Percentiles rank a stretch among this genome's conserved stretches.
These are phyloP conservation scores for Cordyceps javanica DNA, from an alignment of 2,329 filamentous ascomycete species.

Conservation along the genomic window DNA sequence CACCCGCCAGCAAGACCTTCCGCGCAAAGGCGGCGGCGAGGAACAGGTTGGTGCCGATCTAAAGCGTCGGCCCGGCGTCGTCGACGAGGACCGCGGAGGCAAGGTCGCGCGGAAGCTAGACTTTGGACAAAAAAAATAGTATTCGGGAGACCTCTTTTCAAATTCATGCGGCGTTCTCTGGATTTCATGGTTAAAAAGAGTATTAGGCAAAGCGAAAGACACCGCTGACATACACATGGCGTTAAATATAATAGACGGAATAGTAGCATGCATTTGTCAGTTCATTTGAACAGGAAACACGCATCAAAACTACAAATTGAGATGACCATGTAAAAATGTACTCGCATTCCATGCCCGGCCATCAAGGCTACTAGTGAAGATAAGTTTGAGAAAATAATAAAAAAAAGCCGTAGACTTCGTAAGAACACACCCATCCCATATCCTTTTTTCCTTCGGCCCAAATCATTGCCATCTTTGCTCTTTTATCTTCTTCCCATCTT, in stretches of 20 bases:
- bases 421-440: neutral
- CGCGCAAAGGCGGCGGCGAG: conserved; percentile 65
- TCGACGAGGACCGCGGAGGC: conserved; percentile 61
- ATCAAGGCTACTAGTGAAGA: neutral
- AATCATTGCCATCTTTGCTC: neutral
- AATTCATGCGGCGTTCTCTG: neutral
- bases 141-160: neutral
- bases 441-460: neutral
- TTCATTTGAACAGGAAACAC: neutral
- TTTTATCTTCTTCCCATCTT: neutral
- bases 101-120: conserved; percentile 81
- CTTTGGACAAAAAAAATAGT: conserved; percentile 46
- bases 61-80: conserved; percentile 61
- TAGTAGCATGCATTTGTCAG: neutral
- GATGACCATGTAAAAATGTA: neutral
- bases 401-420: neutral
- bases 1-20: conserved; percentile 74
- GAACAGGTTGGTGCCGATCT: conserved; percentile 78
- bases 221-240: neutral
- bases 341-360: neutral
- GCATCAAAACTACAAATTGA: neutral
- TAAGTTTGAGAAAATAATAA: neutral
- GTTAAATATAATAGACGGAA: neutral
- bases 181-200: neutral
- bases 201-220: neutral